phyloP scores from a whole-genome alignment of 2,329 filamentous ascomycete genomes.

The Phialemonium atrogriseum region DNA sequence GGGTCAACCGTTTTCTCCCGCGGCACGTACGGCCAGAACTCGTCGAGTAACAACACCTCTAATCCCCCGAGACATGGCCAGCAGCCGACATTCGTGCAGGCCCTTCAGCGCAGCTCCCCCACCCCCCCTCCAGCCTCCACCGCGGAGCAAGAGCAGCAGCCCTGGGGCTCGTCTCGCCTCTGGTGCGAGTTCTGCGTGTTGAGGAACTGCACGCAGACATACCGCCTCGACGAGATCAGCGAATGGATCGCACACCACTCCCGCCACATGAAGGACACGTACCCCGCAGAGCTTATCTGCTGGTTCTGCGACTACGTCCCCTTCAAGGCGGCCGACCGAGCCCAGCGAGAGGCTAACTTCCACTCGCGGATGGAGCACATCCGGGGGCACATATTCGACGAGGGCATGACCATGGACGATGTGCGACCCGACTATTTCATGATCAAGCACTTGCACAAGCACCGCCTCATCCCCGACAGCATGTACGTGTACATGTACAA shows the following conservation, averaged over 20 bases:
- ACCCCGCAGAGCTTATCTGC: conserved; percentile 32
- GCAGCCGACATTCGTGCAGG: neutral
- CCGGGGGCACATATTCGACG: conserved; percentile 29
- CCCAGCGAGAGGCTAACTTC: conserved; percentile 20
- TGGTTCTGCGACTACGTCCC: conserved; percentile 38
- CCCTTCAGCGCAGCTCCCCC: conserved; percentile 4
- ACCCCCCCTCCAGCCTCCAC: neutral
- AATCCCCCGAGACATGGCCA: neutral
- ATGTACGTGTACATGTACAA: conserved; percentile 14
- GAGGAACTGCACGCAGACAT: conserved; percentile 25
- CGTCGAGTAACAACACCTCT: no score
- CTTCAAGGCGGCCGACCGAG: conserved; percentile 18
- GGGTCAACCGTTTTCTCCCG: no score
- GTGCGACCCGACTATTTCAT: conserved; percentile 32
- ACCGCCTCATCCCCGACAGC: conserved; percentile 18
- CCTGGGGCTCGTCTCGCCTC: conserved; percentile 13
- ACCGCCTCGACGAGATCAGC: conserved; percentile 26
- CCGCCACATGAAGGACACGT: conserved; percentile 19
- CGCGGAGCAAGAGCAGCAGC: no score
- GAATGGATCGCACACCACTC: conserved; percentile 39
- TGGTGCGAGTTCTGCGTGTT: conserved; percentile 37
- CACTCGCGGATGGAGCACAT: conserved; percentile 41
- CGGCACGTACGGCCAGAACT: no score
- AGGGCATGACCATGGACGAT: conserved; percentile 10
- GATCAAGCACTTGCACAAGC: conserved; percentile 25